Percentiles rank a stretch among this genome's conserved stretches.
phyloP scores from a whole-genome alignment of 176 grass and related monocot genomes.

The Paspalum notatum region DNA sequence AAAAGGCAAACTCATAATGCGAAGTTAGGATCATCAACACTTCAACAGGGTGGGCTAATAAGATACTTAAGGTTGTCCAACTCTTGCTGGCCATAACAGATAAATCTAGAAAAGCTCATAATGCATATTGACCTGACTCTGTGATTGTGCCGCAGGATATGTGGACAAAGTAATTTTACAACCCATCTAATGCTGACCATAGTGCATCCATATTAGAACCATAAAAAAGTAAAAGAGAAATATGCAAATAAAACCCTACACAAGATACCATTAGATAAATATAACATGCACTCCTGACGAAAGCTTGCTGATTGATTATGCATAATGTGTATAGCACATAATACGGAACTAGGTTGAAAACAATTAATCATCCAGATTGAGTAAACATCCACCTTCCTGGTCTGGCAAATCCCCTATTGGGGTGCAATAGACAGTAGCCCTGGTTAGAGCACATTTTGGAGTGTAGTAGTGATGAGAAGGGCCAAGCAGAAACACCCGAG shows the following conservation, averaged over 20 bases:
- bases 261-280: background rate
- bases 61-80: background rate
- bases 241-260: background rate
- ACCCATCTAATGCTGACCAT: background rate
- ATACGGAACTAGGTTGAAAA: slow-evolving; percentile 1
- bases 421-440: slow-evolving; percentile 76
- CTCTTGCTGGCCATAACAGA: background rate
- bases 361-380: slow-evolving; percentile 31
- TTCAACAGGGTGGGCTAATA: background rate
- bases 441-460: slow-evolving; percentile 89
- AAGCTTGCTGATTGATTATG: slow-evolving; percentile 3
- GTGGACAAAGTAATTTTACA: background rate
- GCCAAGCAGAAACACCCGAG: slow-evolving; percentile 91
- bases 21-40: slow-evolving; percentile 3
- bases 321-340: background rate
- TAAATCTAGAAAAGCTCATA: background rate
- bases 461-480: slow-evolving; percentile 99
- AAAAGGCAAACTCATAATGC: slow-evolving; percentile 5
- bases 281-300: background rate
- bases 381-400: slow-evolving; percentile 70
- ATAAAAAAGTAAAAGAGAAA: background rate
- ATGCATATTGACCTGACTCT: background rate
- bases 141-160: background rate
- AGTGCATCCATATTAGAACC: background rate
- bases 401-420: slow-evolving; percentile 91